Base-by-base conservation (phyloP, 768 basidiomycete species). In the Termitomyces sp. region DNA sequence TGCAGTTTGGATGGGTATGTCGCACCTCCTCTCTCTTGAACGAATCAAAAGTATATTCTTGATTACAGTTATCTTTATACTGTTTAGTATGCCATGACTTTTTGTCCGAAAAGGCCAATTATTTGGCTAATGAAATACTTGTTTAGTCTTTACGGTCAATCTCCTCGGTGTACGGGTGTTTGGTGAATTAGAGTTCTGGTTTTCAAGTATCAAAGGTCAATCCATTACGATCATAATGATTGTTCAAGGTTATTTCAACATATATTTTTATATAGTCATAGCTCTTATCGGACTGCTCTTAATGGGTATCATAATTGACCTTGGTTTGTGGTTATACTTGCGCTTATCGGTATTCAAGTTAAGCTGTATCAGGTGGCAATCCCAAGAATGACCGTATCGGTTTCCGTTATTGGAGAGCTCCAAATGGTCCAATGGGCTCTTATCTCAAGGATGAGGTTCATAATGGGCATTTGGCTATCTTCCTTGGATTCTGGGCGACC, bases 161-260 rank as follows among this genome's bases (percentile, higher is more conserved):
- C 67, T 86, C 15, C 74, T 87, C 44, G 86, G 85, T 45, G 80
- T 89, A 22, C 80, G 82, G 1, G 78, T 86, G 6, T 89, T 88
- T 58, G 86, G 87, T 54, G 87, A 89, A 67, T 72, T 88, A n/a
- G 86, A 88, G 66, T 88, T 88, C 70, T 88, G 86, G 85, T 81
- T 82, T 65, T 87, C 84, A 57, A 81, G 82, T 56, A 77, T 91
- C 69, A 90, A 91, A 70, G 78, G 91, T 67, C 59, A 15, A 68
- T 8, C 34, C 37, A 52, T 44, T 7, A 33, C 37, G 22, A 34
- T 20, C 15, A 9, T 31, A 34, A 42, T 9, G 0, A 41, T n/a
- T 49, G 16, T 13, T 44, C 0, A 11, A 27, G 7, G n/a, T 39
- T 5, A 5, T 36, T 9, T 15, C 5, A 41, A 36, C 15, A 24